Evolutionary conservation across 106 monocot species (phyloP), one percentile per base, ranked within the genome.

Genomic region (Dendrobium officinale): DNA sequence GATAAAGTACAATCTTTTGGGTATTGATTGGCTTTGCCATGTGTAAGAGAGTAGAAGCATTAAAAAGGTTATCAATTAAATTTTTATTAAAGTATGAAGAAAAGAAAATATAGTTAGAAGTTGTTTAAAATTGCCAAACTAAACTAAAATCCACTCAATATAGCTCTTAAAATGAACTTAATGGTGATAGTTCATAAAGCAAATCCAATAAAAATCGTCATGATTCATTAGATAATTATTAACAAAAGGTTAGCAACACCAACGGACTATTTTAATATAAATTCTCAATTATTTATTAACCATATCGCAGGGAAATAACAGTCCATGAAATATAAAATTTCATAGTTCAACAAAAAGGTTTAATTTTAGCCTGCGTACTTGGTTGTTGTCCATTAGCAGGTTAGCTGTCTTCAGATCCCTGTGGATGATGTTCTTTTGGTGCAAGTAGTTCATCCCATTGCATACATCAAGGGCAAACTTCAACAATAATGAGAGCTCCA

Each of bases 361-460:
- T 70, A 70, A 61, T 61, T 4, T 70, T 37, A 16, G 70, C 15
- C 41, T 20, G n/a, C 74, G 7, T 74, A 96, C 95, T 68, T 86
- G 77, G 77, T 91, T 79, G 29, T 79, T 77, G 82, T 91, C 93
- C 86, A 96, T 86, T 41, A 96, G 85, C n/a, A 96, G 86, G 79
- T 96, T 96, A 61, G 95, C 95, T 68, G 93, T 91, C 83, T 96
- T 96, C 73, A 96, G 75, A 83, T 96, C 95, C 64, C 95, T 86
- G 83, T 96, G 95, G 76, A 93, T 91, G 48, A 96, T 96, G 67
- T 87, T 86, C 33, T 93, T 93, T 81, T 91, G 89, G 66, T 96
- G 95, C 77, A 96, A 83, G 84, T 92, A 92, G 22, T 82, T 75
- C 92, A 92, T 92, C 26, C 92, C 92, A 68, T 86, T 88, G 43